Evolutionary conservation across 2,329 filamentous ascomycete species (phyloP), one percentile per base, ranked within the genome.

Genomic region (Trichoderma breve): DNA sequence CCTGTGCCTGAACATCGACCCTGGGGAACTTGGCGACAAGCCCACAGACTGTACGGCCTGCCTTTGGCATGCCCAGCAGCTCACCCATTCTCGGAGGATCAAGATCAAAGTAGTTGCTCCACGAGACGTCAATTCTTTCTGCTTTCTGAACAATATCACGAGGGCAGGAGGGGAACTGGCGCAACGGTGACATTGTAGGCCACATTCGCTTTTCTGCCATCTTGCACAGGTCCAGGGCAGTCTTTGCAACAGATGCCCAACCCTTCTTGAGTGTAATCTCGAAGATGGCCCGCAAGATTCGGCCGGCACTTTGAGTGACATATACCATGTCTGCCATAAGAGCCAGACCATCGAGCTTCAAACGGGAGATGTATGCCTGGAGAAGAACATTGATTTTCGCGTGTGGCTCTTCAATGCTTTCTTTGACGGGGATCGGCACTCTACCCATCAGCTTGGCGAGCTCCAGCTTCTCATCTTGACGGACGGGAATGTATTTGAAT

Each of bases 161-260:
- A 3, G 95, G 90, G 78, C 94, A 97, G 51, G 85, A 84, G 4
- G 92, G 89, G 79, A 99, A 99, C 78, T 99, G 96, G 69, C 96
- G 90, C 36, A 99, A 86, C 12, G 97, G 96, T 47, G 94, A 93
- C 96, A 98, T 99, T 6, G 95, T 98, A 15, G 95, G 95, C 96
- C 96, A 99, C 97, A 99, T 99, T 64, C 97, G 89, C 86, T 97
- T 97, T 85, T 99, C 96, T 0, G 95, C 96, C 94, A 97, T 98
- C 84, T 99, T 99, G 84, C 97, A 99, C 68, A 99, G 87, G 77
- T 97, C 93, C 55, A 99, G 86, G 0, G 96, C 95, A 74, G 92
- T 94, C 84, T 96, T 97, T 9, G 96, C 93, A 4, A 98, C 96
- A 18, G 91, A 92, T 1, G 96, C 90, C 95, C 95, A 99, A 39